phyloP scores from a whole-genome alignment of 2,329 filamentous ascomycete species.

The Hypomyces perniciosus region DNA sequence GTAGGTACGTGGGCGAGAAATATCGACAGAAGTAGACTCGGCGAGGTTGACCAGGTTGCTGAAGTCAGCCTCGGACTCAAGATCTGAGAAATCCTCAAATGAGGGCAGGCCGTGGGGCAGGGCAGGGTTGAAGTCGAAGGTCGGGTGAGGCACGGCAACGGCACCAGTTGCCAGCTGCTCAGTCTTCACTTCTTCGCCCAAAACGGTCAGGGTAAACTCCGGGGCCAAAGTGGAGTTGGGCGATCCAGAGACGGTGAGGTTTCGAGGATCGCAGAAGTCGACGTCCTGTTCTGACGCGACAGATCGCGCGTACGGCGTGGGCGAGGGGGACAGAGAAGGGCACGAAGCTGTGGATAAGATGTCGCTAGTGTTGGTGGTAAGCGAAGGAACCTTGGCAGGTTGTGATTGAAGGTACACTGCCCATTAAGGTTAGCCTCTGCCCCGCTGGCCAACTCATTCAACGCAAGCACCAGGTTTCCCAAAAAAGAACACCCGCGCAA shows the following conservation, averaged over 20 bases:
- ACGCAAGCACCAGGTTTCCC: background rate
- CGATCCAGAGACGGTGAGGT: slow-evolving; percentile 64
- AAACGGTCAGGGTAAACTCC: slow-evolving; percentile 60
- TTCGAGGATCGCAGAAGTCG: slow-evolving; percentile 87
- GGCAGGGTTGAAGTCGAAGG: slow-evolving; percentile 49
- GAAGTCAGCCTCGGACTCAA: slow-evolving; percentile 89
- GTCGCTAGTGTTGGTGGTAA: slow-evolving; percentile 60
- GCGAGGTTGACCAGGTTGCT: slow-evolving; percentile 62
- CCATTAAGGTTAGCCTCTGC: slow-evolving; percentile 31
- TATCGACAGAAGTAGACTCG: slow-evolving; percentile 44
- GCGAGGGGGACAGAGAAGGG: slow-evolving; percentile 82
- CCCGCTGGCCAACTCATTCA: slow-evolving; percentile 17
- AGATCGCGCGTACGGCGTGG: slow-evolving; percentile 69
- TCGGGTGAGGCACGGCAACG: slow-evolving; percentile 31
- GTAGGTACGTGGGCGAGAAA: slow-evolving; percentile 63
- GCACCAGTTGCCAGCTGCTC: slow-evolving; percentile 45
- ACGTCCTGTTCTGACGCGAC: slow-evolving; percentile 64
- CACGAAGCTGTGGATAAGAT: slow-evolving; percentile 69
- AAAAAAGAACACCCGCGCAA: slow-evolving; percentile 1
- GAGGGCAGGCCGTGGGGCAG: slow-evolving; percentile 56
- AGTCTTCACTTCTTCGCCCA: slow-evolving; percentile 55
- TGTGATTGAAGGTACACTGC: slow-evolving; percentile 47
- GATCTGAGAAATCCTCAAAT: slow-evolving; percentile 82
- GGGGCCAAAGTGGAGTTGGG: slow-evolving; percentile 44
- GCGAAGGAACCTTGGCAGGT: slow-evolving; percentile 48